Conservation (phyloP, 768 basidiomycete species). For the Boletus reticuloceps region DNA sequence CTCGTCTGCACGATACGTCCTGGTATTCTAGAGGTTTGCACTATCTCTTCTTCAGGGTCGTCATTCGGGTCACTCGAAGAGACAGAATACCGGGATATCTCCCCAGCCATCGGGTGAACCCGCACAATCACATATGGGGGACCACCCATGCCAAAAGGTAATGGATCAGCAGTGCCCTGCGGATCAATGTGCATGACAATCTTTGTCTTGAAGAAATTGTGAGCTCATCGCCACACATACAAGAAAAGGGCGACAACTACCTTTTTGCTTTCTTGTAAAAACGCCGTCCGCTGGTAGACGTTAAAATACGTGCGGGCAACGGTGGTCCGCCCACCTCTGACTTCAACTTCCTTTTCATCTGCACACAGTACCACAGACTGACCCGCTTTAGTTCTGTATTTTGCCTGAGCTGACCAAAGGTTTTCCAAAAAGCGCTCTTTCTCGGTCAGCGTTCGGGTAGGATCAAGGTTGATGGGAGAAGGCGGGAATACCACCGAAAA, state of each 20-base stretch:
- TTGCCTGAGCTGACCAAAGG: constrained; percentile 86
- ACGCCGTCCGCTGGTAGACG: constrained; percentile 79
- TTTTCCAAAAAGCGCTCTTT: constrained; percentile 86
- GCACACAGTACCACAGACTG: constrained; percentile 72
- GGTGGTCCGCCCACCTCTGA: constrained; percentile 55
- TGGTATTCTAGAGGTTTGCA: constrained; percentile 72
- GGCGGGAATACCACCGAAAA: constrained; percentile 79
- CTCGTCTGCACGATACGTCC: constrained; percentile 79
- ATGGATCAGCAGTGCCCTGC: constrained; percentile 66
- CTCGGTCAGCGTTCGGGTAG: constrained; percentile 57
- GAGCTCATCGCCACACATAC: constrained; percentile 4
- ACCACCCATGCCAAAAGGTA: constrained; percentile 68
- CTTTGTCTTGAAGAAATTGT: constrained; percentile 58
- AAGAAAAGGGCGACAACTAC: constrained; percentile 36
- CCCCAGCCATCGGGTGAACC: constrained; percentile 81
- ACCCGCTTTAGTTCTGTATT: constrained; percentile 66
- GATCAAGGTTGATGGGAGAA: constrained; percentile 61
- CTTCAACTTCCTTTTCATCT: constrained; percentile 76
- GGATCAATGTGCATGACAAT: constrained; percentile 86
- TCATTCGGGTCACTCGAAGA: constrained; percentile 72
- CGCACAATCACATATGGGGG: constrained; percentile 80
- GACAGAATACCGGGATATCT: constrained; percentile 76
- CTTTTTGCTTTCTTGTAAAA: constrained; percentile 77
- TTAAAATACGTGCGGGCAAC: constrained; percentile 85
- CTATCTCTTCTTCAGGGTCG: constrained; percentile 78